A percentile compares a stretch with the other conserved stretches of the same genome.
Conservation (phyloP, 257 asterid genomes). For the Ilex asprella region DNA sequence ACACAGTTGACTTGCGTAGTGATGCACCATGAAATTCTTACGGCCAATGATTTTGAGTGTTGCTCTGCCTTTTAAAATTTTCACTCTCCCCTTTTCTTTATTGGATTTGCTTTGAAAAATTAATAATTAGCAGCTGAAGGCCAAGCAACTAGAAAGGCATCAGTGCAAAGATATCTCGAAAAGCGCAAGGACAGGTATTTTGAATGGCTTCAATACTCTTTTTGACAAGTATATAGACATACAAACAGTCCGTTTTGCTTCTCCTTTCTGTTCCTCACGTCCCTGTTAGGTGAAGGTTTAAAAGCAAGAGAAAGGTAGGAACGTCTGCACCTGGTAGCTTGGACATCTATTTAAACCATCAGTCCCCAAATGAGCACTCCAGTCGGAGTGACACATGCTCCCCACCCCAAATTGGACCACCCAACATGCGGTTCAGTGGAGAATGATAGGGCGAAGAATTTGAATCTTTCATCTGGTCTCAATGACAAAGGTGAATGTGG, state of each 20-base stretch:
- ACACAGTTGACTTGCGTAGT: no score
- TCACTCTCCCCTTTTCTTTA: no score
- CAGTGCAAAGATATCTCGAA: slow-evolving; percentile 86
- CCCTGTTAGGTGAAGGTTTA: slow-evolving; percentile 33
- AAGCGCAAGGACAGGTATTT: slow-evolving; percentile 92
- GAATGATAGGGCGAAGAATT: slow-evolving; percentile 33
- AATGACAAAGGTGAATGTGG: slow-evolving; percentile 37
- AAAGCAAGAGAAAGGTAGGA: slow-evolving; percentile 81
- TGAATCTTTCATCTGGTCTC: slow-evolving; percentile 36
- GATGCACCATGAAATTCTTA: no score
- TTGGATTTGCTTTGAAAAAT: no score
- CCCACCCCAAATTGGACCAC: slow-evolving; percentile 40
- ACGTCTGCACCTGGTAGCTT: slow-evolving; percentile 42
- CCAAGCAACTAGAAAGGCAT: slow-evolving; percentile 72
- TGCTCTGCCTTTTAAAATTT: no score
- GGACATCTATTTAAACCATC: slow-evolving; percentile 46
- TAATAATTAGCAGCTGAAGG: slow-evolving; percentile 48
- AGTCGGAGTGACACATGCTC: slow-evolving; percentile 39
- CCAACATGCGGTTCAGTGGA: slow-evolving; percentile 51
- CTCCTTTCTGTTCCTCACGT: slow-evolving; percentile 21
- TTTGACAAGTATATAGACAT: slow-evolving; percentile 15
- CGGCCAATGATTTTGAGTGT: no score
- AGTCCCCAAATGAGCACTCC: slow-evolving; percentile 25
- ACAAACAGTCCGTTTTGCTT: slow-evolving; percentile 10
- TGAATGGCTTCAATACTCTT: slow-evolving; percentile 21